Conservation (phyloP, 768 basidiomycete species). For the Collybia sordida region DNA sequence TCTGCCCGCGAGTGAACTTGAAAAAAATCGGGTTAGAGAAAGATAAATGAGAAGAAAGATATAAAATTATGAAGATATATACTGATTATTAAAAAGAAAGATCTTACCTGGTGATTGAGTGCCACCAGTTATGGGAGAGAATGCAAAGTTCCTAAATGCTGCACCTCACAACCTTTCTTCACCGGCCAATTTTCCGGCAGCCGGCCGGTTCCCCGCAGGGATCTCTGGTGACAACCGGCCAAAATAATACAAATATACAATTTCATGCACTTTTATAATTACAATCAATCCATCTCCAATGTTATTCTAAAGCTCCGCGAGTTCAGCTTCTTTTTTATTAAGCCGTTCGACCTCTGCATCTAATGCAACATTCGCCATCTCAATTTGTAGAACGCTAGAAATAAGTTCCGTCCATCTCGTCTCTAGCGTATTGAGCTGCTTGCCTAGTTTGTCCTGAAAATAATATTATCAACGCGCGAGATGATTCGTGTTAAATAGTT, state of each 20-base stretch:
- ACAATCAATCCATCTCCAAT: neutral
- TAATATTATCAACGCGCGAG: neutral
- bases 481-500: neutral
- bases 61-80: neutral
- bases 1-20: conserved; percentile 27
- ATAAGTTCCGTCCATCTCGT: conserved; percentile 92
- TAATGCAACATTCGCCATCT: conserved; percentile 90
- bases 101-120: conserved; percentile 34
- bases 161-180: conserved; percentile 14
- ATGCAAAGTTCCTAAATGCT: conserved; percentile 16
- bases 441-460: conserved; percentile 70
- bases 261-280: too few relatives aligned
- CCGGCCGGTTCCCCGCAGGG: conserved; percentile 11
- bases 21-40: conserved; percentile 1
- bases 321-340: conserved; percentile 58
- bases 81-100: neutral
- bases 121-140: conserved; percentile 32
- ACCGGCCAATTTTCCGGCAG: too few relatives aligned
- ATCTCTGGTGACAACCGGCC: conserved; percentile 13
- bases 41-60: conserved; percentile 4
- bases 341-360: conserved; percentile 76
- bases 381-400: conserved; percentile 87
- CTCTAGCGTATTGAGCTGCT: conserved; percentile 79
- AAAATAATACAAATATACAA: too few relatives aligned
- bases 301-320: conserved; percentile 44